Conservation (phyloP, 805 yeast species). For the Barnettozyma californica region DNA sequence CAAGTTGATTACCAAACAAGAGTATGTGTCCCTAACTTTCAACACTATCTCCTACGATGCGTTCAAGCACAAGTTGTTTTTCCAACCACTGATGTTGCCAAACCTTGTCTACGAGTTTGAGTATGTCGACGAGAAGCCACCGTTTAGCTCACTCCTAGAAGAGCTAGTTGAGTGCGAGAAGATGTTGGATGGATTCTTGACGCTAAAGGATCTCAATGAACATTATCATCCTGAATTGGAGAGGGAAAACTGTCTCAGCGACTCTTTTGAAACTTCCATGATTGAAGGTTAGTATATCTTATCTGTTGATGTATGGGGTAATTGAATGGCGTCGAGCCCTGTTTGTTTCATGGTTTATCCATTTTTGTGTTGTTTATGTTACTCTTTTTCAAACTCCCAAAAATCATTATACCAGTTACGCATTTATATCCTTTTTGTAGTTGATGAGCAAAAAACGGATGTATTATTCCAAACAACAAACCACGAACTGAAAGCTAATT, state of each 20-base stretch:
- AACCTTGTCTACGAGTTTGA: conserved; percentile 22
- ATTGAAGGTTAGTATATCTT: conserved; percentile 1
- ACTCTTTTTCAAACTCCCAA: neutral
- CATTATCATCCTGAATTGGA: neutral
- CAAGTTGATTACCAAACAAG: conserved; percentile 18
- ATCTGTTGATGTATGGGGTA: neutral
- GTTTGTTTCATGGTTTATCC: neutral
- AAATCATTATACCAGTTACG: neutral
- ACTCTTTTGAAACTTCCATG: conserved; percentile 5
- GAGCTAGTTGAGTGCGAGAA: conserved; percentile 13
- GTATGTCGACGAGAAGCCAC: conserved; percentile 8
- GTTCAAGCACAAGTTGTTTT: conserved; percentile 12
- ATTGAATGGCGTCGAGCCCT: neutral
- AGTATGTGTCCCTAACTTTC: conserved; percentile 19
- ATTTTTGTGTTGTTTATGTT: neutral
- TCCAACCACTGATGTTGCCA: conserved; percentile 23
- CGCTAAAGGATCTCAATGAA: conserved; percentile 4
- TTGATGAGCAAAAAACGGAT: neutral
- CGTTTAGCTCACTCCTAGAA: conserved; percentile 5
- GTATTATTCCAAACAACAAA: neutral
- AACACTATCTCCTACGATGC: conserved; percentile 4
- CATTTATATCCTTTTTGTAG: neutral
- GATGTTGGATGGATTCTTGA: conserved; percentile 3
- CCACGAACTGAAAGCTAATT: neutral
- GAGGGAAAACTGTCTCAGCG: conserved; percentile 1